Base-by-base conservation (phyloP, 2,329 filamentous ascomycete genomes). In the Scopulariopsis brevicaulis region DNA sequence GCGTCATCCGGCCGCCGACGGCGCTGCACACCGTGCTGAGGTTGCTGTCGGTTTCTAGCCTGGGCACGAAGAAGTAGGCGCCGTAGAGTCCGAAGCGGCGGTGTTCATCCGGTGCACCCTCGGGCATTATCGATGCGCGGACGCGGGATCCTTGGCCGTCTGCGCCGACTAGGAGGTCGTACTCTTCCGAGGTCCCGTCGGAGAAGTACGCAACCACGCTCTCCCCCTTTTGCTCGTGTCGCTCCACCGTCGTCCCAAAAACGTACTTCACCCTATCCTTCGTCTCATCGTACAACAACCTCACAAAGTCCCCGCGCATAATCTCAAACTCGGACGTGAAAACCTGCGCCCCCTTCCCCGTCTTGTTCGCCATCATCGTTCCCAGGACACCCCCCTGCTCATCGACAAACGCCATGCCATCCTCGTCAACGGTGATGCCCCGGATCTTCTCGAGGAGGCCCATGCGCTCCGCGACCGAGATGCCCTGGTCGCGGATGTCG, bases 281-380 rank as follows among this genome's bases (percentile, higher is more conserved):
- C 24, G 69, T 71, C 20, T 62, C 67, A 0, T 80, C 71, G 62
- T 77, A 77, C 1, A 85, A 64, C 2, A 84, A 68, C 12, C 69
- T 66, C 4, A 75, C 74, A n/a, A 85, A 63, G 56, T 83, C 78
- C 0, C 78, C 80, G 10, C 82, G 71, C 73, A 85, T 78, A 54
- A 85, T 78, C 68, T 85, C 82, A 60, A 74, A 83, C 58, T 85
- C 82, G 59, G 74, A 77, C 0, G 77, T 80, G 28, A 81, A 66
- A 10, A 67, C 68, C 63, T 80, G 76, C 35, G 62, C 63, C 0
- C 74, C 73, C 56, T 71, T 67, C 3, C 74, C 75, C 0, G 73
- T 66, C 52, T 54, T 54, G 61, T 74, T 73, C 37, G 68, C 68
- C 24, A 64, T 63, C 52, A 79, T 69, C 4, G 65, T 67, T n/a